Evolutionary conservation across 2,329 filamentous ascomycete genomes (phyloP), one percentile per base, ranked within the genome.

Genomic region (Endoconidiophora polonica): DNA sequence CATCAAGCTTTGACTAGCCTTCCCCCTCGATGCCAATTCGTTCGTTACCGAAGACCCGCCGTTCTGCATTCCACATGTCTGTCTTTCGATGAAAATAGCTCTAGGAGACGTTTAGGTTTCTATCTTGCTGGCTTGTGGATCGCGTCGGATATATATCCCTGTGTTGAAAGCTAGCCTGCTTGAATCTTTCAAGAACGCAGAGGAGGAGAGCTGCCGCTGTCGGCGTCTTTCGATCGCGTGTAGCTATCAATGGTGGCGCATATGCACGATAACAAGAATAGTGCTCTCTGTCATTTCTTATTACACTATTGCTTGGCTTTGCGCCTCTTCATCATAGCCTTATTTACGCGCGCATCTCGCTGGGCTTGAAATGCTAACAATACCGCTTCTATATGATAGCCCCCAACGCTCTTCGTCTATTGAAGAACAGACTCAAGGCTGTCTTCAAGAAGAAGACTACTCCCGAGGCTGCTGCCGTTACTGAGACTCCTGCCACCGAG

Each of bases 371-470:
- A 7, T 12, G 37, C 41, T 38, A 10, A 33, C 26, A 29, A 36
- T 24, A 20, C 24, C 42, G 18, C 26, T 33, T 14, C 40, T 18
- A 29, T 4, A 22, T 41, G 23, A 48, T 14, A 76, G 72, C 72
- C 49, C 61, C 66, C 46, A 63, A 68, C 55, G 69, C 72, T 33
- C 63, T 76, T 54, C 69, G 71, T 59, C 74, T 74, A 63, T 57
- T 76, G 56, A 74, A 72, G 69, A 65, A 62, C 59, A 76, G 74
- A 69, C 59, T 77, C 59, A 72, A 70, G 67, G 63, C 64, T 55
- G 62, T 66, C 61, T 71, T 74, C 65, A 71, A 69, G 63, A 72
- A 69, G 62, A 70, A 66, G 63, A 48, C 54, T 40, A 58, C 63
- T 43, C 61, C 49, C 24, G 10, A 43, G 45, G 37, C 46, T 48